Conservation (phyloP, 129 eudicot species). For the Pseudognaphalium luteoalbum region DNA sequence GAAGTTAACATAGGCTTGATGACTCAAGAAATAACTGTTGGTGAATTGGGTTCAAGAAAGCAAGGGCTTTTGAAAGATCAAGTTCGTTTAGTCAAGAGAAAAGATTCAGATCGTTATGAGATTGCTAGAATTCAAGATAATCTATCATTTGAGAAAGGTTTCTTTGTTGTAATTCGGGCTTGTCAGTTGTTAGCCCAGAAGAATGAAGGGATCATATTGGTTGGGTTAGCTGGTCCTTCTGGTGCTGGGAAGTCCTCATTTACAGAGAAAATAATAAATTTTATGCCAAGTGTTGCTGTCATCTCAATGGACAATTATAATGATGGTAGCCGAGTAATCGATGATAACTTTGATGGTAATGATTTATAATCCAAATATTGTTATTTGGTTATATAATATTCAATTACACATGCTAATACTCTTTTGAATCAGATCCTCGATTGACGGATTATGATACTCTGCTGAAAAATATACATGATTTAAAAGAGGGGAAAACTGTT, state of each 20-base stretch:
- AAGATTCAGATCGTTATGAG: constrained; percentile 71
- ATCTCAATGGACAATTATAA: constrained; percentile 91
- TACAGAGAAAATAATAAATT: constrained; percentile 70
- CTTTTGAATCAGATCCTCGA: constrained; percentile 72
- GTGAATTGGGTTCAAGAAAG: constrained; percentile 41
- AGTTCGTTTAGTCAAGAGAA: constrained; percentile 70
- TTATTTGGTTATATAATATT: background rate
- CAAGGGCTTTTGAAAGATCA: constrained; percentile 82
- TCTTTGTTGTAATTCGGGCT: constrained; percentile 80
- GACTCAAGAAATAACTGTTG: constrained; percentile 48
- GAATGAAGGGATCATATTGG: constrained; percentile 70
- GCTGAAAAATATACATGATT: constrained; percentile 75
- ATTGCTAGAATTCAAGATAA: constrained; percentile 64
- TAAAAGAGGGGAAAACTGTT: constrained; percentile 68
- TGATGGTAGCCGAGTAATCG: constrained; percentile 75
- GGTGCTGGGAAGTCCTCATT: constrained; percentile 92
- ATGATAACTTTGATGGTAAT: constrained; percentile 86
- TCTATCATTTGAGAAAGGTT: constrained; percentile 84
- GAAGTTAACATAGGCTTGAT: constrained; percentile 33
- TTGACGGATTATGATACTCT: constrained; percentile 91
- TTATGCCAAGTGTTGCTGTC: constrained; percentile 88
- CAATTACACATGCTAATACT: constrained; percentile 1
- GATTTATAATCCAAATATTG: background rate
- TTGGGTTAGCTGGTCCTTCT: constrained; percentile 95
- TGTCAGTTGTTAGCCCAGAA: constrained; percentile 78